Conservation (phyloP, 2,329 filamentous ascomycete genomes). For the Metarhizium rileyi region DNA sequence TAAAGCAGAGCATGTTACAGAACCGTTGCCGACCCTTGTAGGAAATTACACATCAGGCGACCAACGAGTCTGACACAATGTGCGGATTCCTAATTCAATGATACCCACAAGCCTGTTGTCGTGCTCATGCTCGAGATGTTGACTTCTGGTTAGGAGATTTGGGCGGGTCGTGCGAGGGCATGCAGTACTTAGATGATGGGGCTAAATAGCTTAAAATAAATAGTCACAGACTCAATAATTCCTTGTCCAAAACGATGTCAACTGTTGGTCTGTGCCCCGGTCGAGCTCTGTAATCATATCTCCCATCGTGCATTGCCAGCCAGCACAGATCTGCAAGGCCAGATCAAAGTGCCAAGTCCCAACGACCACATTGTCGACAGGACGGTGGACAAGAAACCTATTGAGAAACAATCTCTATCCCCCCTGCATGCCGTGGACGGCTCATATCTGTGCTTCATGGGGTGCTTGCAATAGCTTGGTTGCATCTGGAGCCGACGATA, state of each 20-base stretch:
- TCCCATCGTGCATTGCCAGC: too few relatives aligned
- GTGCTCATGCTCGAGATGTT: neutral
- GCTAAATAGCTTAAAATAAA: neutral
- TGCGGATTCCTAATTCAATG: neutral
- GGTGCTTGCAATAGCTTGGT: too few relatives aligned
- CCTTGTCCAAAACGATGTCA: too few relatives aligned
- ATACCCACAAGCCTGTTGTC: neutral
- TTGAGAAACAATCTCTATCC: too few relatives aligned
- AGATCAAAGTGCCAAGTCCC: too few relatives aligned
- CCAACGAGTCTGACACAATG: neutral
- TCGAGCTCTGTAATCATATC: neutral
- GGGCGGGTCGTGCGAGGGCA: neutral
- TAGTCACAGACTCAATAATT: neutral
- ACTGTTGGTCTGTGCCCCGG: neutral
- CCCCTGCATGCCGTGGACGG: too few relatives aligned
- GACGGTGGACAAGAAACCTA: too few relatives aligned
- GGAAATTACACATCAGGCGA: neutral
- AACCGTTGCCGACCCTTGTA: neutral
- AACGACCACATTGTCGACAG: too few relatives aligned
- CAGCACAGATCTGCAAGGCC: too few relatives aligned
- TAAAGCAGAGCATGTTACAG: neutral
- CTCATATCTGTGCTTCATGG: too few relatives aligned
- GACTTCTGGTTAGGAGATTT: neutral
- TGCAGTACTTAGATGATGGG: neutral
- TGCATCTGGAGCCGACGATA: too few relatives aligned